These are phyloP conservation scores for Syzygium malaccense DNA, from an alignment of 441 rosid species.

Conservation along the genomic window DNA sequence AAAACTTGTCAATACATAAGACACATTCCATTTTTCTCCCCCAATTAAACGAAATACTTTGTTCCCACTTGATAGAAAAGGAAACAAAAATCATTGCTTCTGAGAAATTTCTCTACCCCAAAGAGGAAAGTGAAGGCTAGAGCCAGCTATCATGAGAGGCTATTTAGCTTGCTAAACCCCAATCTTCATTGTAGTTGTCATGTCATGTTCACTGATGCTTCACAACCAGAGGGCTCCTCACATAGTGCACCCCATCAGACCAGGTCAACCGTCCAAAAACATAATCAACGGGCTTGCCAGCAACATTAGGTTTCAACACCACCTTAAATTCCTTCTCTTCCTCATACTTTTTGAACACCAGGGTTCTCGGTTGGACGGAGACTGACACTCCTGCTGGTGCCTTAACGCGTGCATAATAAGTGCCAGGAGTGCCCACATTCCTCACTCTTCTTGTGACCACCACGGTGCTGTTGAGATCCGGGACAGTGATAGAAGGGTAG, in stretches of 20 bases:
- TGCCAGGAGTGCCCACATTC: constrained; percentile 6
- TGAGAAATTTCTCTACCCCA: neutral
- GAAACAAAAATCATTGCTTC: neutral
- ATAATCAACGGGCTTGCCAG: neutral
- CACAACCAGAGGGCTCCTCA: constrained; percentile 7
- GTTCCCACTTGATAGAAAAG: neutral
- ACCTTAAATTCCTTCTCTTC: constrained; percentile 9
- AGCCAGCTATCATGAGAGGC: neutral
- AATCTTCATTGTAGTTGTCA: neutral
- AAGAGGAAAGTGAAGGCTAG: neutral
- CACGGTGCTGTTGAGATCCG: neutral
- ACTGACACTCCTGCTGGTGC: neutral
- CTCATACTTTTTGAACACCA: neutral
- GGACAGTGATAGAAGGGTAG: constrained; percentile 5
- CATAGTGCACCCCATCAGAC: constrained; percentile 9
- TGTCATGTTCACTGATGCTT: neutral
- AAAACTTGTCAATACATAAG: neutral
- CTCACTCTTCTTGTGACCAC: neutral
- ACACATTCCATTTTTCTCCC: neutral
- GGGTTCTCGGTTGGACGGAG: neutral
- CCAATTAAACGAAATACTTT: neutral
- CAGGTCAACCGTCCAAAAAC: constrained; percentile 4
- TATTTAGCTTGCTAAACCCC: neutral
- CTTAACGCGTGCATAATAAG: neutral
- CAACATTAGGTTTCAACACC: neutral